phyloP scores from a whole-genome alignment of 768 basidiomycete genomes.

The Amylocystis lapponica region DNA sequence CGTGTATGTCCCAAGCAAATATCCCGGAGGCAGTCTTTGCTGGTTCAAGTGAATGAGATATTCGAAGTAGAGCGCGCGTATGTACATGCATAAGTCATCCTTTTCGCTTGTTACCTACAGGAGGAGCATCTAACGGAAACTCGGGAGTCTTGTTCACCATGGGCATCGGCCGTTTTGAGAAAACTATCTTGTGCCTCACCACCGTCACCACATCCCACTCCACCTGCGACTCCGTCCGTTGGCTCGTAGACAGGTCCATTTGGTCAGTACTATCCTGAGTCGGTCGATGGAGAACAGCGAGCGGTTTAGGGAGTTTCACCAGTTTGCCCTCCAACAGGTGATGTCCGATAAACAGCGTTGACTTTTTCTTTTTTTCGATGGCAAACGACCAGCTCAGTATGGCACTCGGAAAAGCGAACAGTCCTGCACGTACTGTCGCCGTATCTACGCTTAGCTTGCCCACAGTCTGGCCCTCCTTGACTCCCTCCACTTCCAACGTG shows the following conservation, averaged over 20 bases:
- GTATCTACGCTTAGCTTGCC: conserved; percentile 70
- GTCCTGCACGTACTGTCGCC: conserved; percentile 44
- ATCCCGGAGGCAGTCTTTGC: too few species aligned
- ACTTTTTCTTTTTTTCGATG: conserved; percentile 54
- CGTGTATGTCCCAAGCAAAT: too few species aligned
- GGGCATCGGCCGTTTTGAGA: conserved; percentile 80
- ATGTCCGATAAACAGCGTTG: conserved; percentile 79
- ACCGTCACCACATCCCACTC: conserved; percentile 64
- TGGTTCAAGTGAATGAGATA: too few species aligned
- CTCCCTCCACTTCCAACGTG: conserved; percentile 63
- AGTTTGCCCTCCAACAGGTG: conserved; percentile 90
- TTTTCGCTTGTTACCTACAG: too few species aligned
- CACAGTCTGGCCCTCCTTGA: conserved; percentile 65
- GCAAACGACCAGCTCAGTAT: neutral
- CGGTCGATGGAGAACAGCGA: conserved; percentile 63
- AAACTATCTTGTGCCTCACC: conserved; percentile 78
- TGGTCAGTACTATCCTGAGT: conserved; percentile 6
- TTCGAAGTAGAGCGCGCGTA: too few species aligned
- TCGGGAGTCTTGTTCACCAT: conserved; percentile 28
- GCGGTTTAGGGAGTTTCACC: conserved; percentile 66
- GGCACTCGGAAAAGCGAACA: neutral
- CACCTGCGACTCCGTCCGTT: conserved; percentile 6
- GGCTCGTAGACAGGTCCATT: conserved; percentile 1
- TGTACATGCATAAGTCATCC: too few species aligned
- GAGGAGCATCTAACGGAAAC: too few species aligned